Conservation (phyloP, 208 protist genomes). For the Herpetomonas samuelpessoai region DNA sequence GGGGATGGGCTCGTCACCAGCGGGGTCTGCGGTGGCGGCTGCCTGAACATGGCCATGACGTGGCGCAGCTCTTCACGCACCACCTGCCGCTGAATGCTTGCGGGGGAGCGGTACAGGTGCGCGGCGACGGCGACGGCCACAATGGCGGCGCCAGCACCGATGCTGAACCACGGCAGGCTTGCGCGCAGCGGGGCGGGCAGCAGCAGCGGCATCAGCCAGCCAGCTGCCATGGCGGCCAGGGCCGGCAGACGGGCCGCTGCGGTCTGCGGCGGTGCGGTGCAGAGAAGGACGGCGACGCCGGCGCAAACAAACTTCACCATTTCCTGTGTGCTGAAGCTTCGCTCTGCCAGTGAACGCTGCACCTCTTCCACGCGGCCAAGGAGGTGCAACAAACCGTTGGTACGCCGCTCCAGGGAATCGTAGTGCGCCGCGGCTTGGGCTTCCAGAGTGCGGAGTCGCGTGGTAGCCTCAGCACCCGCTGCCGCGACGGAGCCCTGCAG, state of each 20-base stretch:
- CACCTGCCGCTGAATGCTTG: slow-evolving; percentile 21
- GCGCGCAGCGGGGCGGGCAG: slow-evolving; percentile 16
- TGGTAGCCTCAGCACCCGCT: slow-evolving; percentile 24
- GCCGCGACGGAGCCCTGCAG: slow-evolving; percentile 25
- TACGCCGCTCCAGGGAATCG: slow-evolving; percentile 42
- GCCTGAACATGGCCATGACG: slow-evolving; percentile 12
- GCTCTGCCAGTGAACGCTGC: slow-evolving; percentile 34
- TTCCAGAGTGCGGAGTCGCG: slow-evolving; percentile 25
- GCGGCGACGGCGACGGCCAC: slow-evolving; percentile 16
- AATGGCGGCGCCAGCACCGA: slow-evolving; percentile 22
- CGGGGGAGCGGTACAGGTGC: slow-evolving; percentile 21
- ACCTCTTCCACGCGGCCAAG: slow-evolving; percentile 52
- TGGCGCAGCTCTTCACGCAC: slow-evolving; percentile 36
- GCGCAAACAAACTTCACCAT: slow-evolving; percentile 14
- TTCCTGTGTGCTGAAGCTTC: slow-evolving; percentile 25
- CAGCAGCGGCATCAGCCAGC: slow-evolving; percentile 28
- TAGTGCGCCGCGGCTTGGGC: slow-evolving; percentile 33
- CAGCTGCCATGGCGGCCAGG: slow-evolving; percentile 24
- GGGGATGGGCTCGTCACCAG: neutral
- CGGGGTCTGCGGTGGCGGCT: slow-evolving; percentile 7
- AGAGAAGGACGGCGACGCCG: slow-evolving; percentile 20
- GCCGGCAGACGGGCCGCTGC: slow-evolving; percentile 53
- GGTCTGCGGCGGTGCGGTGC: slow-evolving; percentile 42
- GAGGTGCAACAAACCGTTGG: slow-evolving; percentile 32
- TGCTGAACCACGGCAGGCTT: slow-evolving; percentile 15